Percentiles rank a stretch among this genome's conserved stretches.
These are phyloP conservation scores for Emmonsia crescens DNA, from an alignment of 2,329 filamentous ascomycete genomes.

Conservation along the genomic window DNA sequence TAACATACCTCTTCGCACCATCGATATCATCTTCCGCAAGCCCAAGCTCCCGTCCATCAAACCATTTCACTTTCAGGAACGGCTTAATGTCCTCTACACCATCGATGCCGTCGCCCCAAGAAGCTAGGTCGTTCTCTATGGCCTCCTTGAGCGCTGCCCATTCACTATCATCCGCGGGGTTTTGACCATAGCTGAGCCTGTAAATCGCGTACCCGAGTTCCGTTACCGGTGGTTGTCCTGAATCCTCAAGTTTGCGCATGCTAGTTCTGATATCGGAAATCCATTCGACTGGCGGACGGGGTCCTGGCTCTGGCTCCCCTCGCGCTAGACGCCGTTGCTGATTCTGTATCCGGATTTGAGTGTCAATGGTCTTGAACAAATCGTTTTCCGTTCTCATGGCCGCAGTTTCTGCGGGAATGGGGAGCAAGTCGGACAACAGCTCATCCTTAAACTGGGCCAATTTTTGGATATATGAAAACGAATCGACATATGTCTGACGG, in stretches of 20 bases:
- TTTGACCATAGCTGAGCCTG: conserved; percentile 15
- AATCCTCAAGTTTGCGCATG: not conserved
- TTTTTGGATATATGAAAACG: not conserved
- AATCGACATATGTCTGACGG: not conserved
- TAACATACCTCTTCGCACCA: conserved; percentile 8
- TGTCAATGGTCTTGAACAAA: not conserved
- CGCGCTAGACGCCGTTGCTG: not conserved
- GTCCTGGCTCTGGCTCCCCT: not conserved
- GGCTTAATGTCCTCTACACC: conserved; percentile 15
- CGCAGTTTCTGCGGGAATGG: not conserved
- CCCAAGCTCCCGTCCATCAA: conserved; percentile 16
- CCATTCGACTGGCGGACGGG: not conserved
- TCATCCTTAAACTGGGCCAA: not conserved
- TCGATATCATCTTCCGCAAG: conserved; percentile 13
- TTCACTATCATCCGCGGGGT: conserved; percentile 10
- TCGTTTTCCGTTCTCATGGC: not conserved
- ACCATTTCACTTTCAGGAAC: conserved; percentile 18
- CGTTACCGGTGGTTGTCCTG: not conserved
- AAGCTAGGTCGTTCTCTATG: conserved; percentile 15
- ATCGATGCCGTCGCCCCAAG: conserved; percentile 18
- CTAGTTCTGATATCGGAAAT: not conserved
- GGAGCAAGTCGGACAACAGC: not conserved
- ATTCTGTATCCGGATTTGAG: conserved; percentile 5
- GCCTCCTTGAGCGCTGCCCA: conserved; percentile 16
- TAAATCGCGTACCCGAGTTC: conserved; percentile 16